phyloP scores from a whole-genome alignment of 768 basidiomycete genomes.

The Tulasnella sp. region DNA sequence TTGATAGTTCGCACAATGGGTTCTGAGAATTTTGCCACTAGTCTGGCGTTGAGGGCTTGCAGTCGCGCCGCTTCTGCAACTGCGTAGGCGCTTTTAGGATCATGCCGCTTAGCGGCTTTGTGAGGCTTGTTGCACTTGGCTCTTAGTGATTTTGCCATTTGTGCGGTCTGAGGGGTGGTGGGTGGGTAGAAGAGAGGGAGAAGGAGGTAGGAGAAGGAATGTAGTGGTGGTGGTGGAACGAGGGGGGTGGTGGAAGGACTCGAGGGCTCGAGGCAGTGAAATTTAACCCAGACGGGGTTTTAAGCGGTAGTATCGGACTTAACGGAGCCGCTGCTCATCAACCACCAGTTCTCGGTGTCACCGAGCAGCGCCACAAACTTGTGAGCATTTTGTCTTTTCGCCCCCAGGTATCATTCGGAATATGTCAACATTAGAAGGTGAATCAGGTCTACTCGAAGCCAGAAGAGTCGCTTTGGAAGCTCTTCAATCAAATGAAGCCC shows the following conservation, averaged over 20 bases:
- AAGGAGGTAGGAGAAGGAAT: not conserved
- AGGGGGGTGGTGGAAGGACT: not conserved
- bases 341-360: not conserved
- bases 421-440: not conserved
- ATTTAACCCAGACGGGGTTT: not conserved
- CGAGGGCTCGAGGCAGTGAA: not conserved
- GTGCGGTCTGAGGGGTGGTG: not conserved
- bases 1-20: not conserved
- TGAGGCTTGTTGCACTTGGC: constrained; percentile 23
- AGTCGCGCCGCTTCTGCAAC: constrained; percentile 16
- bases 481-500: constrained; percentile 9
- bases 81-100: constrained; percentile 4
- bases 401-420: not conserved
- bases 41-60: constrained; percentile 15
- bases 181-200: not conserved
- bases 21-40: not conserved
- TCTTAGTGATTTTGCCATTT: constrained; percentile 23
- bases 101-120: not conserved
- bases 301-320: not conserved
- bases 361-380: not conserved
- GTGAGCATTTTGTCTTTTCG: constrained; percentile 9
- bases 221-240: not conserved
- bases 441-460: not conserved
- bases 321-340: not conserved
- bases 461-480: constrained; percentile 4